Base-by-base conservation (phyloP, 495 filamentous ascomycete species). In the Penicillium longicatenatum region DNA sequence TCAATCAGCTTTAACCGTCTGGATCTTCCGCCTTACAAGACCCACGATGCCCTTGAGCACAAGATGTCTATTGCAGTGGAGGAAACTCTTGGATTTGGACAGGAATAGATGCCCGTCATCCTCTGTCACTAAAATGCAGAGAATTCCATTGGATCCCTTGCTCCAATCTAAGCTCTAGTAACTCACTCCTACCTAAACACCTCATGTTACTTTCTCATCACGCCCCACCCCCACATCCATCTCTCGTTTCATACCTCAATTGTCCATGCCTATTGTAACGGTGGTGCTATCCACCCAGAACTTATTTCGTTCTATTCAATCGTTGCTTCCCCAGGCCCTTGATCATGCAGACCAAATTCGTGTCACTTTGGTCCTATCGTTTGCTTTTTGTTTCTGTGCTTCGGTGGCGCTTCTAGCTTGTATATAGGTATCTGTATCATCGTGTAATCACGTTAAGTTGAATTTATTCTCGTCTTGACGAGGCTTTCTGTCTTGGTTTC, bases 61-160 rank as follows among this genome's bases (percentile, higher is more conserved):
- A 99, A 98, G 76, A 75, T 99, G 69, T 93, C 91, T 26, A 93
- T 94, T 68, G 94, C 94, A 6, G 94, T 99, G 55, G 94, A 99
- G 78, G 94, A 99, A 79, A 99, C 94, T 10, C 90, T 99, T 80
- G 94, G 94, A 57, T 99, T 99, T 71, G 94, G 94, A 50, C 95
- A 99, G 77, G 94, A 99, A 79, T 98, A 86, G 70, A 72, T 52
- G 42, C 21, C 42, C 48, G 31, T 11, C 41, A 16, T 22, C 31
- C 48, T 41, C 41, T 52, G 47, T 43, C 26, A 47, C n/a, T 47
- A 37, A 31, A 61, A 52, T 43, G 59, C 59, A 57, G 59, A 37
- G 37, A 11, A 47, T 52, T 49, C 46, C 42, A 49, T 58, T 19
- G 41, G 39, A 22, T 33, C 24, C 41, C 24, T 24, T 43, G 37